Conservation (phyloP, 1,139 yeast genomes). For the Geotrichum macrosporum region DNA sequence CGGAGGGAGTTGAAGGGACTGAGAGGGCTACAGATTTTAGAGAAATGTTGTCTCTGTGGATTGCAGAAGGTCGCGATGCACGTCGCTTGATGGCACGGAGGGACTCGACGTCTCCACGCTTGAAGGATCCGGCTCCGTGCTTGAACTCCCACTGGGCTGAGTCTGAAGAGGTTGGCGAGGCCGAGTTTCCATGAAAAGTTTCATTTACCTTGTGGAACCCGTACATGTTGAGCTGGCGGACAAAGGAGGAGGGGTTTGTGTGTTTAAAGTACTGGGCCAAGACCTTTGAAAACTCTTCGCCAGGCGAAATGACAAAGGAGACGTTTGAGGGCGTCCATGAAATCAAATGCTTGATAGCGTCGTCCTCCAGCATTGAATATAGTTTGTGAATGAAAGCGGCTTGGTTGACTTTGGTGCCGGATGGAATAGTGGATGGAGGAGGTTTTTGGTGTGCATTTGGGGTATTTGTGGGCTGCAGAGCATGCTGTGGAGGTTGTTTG, state of each 20-base stretch:
- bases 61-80: slow-evolving; percentile 39
- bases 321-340: slow-evolving; percentile 73
- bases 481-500: not conserved
- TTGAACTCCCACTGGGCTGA: slow-evolving; percentile 73
- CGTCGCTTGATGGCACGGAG: slow-evolving; percentile 67
- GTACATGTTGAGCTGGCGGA: slow-evolving; percentile 92
- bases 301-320: slow-evolving; percentile 41
- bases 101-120: slow-evolving; percentile 66
- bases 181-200: slow-evolving; percentile 29
- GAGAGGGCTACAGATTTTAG: slow-evolving; percentile 33
- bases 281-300: slow-evolving; percentile 48
- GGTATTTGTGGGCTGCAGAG: too few species aligned
- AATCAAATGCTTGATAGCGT: slow-evolving; percentile 50
- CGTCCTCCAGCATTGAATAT: slow-evolving; percentile 57
- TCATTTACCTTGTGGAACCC: slow-evolving; percentile 80
- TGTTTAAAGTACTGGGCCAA: slow-evolving; percentile 92
- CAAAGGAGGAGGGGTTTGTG: slow-evolving; percentile 90
- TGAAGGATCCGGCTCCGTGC: slow-evolving; percentile 74
- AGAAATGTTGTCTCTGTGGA: slow-evolving; percentile 32
- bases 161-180: slow-evolving; percentile 23
- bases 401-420: slow-evolving; percentile 39
- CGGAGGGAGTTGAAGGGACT: slow-evolving; percentile 31
- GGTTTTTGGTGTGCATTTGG: too few species aligned
- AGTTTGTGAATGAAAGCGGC: slow-evolving; percentile 59
- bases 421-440: not conserved